Evolutionary conservation across 495 filamentous ascomycete genomes (phyloP), one percentile per base, ranked within the genome.

Genomic region (Lasiosphaeria hispida): DNA sequence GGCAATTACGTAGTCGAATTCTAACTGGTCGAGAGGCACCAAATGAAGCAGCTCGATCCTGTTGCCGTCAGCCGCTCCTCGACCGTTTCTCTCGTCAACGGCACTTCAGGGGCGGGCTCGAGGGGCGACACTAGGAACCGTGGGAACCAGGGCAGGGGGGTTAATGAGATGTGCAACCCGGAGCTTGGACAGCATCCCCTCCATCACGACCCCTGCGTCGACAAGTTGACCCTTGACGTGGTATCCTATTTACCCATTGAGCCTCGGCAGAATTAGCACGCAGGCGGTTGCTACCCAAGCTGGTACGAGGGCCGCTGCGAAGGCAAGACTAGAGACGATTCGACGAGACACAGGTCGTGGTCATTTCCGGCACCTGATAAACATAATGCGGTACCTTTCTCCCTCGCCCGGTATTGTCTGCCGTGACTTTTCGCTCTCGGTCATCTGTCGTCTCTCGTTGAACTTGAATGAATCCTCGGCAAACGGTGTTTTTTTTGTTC

Each of bases 201-300:
- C 40, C 41, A 19, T 36, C 15, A 48, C 41, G 15, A 17, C 42
- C 42, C 42, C 53, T 55, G 53, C 41, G 47, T 30, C 23, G 23
- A 30, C 23, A 42, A 55, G 10, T 36, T 33, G 41, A 48, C 41
- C 53, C 53, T 48, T 38, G 53, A 18, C 18, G 53, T 48, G 53
- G 42, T 48, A 47, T 48, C 42, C 14, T 55, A 45, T 52, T 52
- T 52, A 52, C 49, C 52, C 52, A 41, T 55, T 47, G 30, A 47
- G 40, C 41, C 41, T 55, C 53, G 53, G 41, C 10, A 19, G 42
- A 18, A 38, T 55, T 30, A 17, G 47, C 47, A 55, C 41, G 53
- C 33, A 19, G 41, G 30, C 41, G 14, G 14, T 18, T 19, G 23
- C n/a, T 14, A n/a, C 53, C 42, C 9, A 37, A 18, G 23, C 47